Percentiles rank a stretch among this genome's conserved stretches.
These are phyloP conservation scores for Fragilariopsis cylindrus DNA, from an alignment of 108 stramenopile genomes.

Conservation along the genomic window DNA sequence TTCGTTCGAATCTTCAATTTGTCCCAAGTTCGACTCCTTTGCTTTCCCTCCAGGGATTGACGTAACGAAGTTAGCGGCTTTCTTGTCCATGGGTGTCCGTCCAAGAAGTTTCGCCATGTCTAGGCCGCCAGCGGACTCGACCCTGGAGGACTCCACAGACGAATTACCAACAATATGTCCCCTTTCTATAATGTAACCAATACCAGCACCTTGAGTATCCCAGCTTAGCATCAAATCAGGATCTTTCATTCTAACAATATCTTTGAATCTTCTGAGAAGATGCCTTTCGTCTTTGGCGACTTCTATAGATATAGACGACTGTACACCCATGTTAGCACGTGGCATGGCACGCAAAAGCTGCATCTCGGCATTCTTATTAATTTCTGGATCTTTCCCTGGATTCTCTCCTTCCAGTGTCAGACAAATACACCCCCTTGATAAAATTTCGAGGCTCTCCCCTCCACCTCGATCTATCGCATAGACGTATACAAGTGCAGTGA, in stretches of 20 bases:
- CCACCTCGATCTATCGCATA: conserved; percentile 83
- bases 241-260: conserved; percentile 69
- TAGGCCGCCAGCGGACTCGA: conserved; percentile 32
- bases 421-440: conserved; percentile 70
- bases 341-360: conserved; percentile 36
- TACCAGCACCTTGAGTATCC: conserved; percentile 84
- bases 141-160: not conserved
- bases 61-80: conserved; percentile 15
- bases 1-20: conserved; percentile 22
- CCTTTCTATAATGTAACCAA: conserved; percentile 84
- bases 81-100: conserved; percentile 52
- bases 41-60: not conserved
- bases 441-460: conserved; percentile 70
- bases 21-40: conserved; percentile 6
- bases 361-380: conserved; percentile 11
- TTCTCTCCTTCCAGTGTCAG: conserved; percentile 50
- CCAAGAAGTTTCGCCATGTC: conserved; percentile 84
- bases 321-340: conserved; percentile 44
- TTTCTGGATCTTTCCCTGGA: conserved; percentile 14
- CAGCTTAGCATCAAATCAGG: conserved; percentile 85
- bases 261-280: conserved; percentile 65
- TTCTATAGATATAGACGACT: conserved; percentile 50
- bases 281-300: conserved; percentile 55
- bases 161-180: conserved; percentile 49
- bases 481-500: conserved; percentile 67